Evolutionary conservation across 768 basidiomycete species (phyloP).

Genomic region (Phallus indusiatus): DNA sequence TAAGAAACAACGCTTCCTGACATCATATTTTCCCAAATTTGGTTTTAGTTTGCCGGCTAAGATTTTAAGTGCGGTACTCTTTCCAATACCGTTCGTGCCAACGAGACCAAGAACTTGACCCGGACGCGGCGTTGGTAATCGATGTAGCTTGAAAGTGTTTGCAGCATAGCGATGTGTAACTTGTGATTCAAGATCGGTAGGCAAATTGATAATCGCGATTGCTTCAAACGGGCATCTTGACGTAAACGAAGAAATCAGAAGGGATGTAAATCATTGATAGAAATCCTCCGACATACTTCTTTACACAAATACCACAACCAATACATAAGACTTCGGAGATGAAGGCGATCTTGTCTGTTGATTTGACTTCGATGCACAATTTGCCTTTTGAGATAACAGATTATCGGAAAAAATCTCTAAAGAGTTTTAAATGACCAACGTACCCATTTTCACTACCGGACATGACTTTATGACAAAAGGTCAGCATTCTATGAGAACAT

Average conservation of each 20-base stretch:
- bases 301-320: constrained; percentile 99
- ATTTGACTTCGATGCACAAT: constrained; percentile 95
- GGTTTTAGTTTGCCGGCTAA: constrained; percentile 96
- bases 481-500: constrained; percentile 1
- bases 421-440: constrained; percentile 12
- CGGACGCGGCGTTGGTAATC: constrained; percentile 91
- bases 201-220: constrained; percentile 96
- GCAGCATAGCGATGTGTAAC: constrained; percentile 98
- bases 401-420: not conserved
- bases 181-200: constrained; percentile 91
- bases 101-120: constrained; percentile 98
- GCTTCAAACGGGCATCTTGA: constrained; percentile 96
- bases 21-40: constrained; percentile 94
- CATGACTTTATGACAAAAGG: constrained; percentile 54
- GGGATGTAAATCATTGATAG: not conserved
- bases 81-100: constrained; percentile 99
- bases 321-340: constrained; percentile 99
- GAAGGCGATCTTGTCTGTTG: constrained; percentile 95
- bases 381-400: constrained; percentile 48
- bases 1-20: constrained; percentile 27
- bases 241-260: not conserved
- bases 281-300: constrained; percentile 60
- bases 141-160: constrained; percentile 98
- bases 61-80: constrained; percentile 95
- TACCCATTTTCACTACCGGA: constrained; percentile 97